A percentile compares a stretch with the other conserved stretches of the same genome.
Conservation (phyloP, 23 red algal genomes). For the Gracilariopsis chorda region DNA sequence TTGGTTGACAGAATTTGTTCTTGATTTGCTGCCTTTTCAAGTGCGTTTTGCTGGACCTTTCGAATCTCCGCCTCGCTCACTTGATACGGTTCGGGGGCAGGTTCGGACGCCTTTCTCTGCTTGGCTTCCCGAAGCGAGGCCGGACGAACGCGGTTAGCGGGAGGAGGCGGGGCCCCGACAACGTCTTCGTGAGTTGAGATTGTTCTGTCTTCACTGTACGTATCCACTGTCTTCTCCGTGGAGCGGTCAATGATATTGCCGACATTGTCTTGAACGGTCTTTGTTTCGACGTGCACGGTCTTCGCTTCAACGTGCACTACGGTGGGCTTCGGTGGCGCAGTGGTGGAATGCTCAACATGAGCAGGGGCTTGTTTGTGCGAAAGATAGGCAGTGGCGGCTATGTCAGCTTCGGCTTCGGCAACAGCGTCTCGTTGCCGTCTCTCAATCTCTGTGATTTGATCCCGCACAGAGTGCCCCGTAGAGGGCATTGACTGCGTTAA, state of each 20-base stretch:
- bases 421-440: background rate
- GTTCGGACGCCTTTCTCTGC: background rate
- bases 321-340: background rate
- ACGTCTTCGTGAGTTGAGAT: background rate
- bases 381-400: background rate
- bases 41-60: background rate
- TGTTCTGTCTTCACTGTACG: constrained; percentile 6
- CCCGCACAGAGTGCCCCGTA: background rate
- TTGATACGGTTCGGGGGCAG: background rate
- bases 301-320: background rate
- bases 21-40: constrained; percentile 22
- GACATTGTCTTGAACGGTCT: background rate
- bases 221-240: background rate
- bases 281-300: background rate
- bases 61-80: constrained; percentile 17
- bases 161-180: background rate
- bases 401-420: background rate
- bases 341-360: background rate
- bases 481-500: background rate
- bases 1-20: background rate
- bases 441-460: constrained; percentile 1
- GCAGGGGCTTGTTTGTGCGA: background rate
- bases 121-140: background rate
- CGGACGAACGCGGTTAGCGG: background rate
- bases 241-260: constrained; percentile 17